Percentiles rank a stretch among this genome's conserved stretches.
Conservation (phyloP, 2,329 filamentous ascomycete species). For the Pseudogymnoascus sp. region DNA sequence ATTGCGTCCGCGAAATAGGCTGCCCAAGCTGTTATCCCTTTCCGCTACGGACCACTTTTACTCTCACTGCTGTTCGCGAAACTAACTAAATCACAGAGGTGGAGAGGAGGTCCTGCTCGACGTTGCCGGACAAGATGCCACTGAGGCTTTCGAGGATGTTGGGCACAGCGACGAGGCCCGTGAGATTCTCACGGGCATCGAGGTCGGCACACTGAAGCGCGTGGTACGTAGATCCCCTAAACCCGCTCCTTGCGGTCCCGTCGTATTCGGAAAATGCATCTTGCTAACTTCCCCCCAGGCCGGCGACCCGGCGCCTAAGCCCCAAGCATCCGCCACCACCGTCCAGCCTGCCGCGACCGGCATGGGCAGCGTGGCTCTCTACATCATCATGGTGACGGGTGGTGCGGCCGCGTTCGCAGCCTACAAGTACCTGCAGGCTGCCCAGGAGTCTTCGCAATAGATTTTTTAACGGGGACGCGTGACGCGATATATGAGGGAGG, state of each 20-base stretch:
- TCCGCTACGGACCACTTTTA: background rate
- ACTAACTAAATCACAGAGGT: slow-evolving; percentile 50
- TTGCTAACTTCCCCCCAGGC: slow-evolving; percentile 40
- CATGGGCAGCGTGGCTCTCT: slow-evolving; percentile 63
- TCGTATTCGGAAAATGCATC: slow-evolving; percentile 5
- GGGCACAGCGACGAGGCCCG: slow-evolving; percentile 98
- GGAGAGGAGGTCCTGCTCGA: slow-evolving; percentile 97
- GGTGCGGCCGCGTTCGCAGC: slow-evolving; percentile 67
- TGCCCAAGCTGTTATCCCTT: background rate
- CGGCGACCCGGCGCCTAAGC: slow-evolving; percentile 69
- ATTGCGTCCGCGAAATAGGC: background rate
- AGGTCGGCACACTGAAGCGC: slow-evolving; percentile 71
- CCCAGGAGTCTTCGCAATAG: background rate
- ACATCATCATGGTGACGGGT: slow-evolving; percentile 70
- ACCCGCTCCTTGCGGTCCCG: slow-evolving; percentile 12
- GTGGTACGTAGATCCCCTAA: slow-evolving; percentile 45
- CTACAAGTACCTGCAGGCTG: slow-evolving; percentile 70
- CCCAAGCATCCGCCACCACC: slow-evolving; percentile 41
- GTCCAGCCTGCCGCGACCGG: slow-evolving; percentile 38
- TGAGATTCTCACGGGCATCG: slow-evolving; percentile 74
- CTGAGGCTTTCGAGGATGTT: slow-evolving; percentile 97
- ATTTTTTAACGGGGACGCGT: background rate
- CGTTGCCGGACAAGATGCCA: slow-evolving; percentile 89
- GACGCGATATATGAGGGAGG: background rate
- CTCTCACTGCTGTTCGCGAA: background rate